These are phyloP conservation scores for Niveomyces coronatus DNA, from an alignment of 2,329 filamentous ascomycete genomes.

Conservation along the genomic window DNA sequence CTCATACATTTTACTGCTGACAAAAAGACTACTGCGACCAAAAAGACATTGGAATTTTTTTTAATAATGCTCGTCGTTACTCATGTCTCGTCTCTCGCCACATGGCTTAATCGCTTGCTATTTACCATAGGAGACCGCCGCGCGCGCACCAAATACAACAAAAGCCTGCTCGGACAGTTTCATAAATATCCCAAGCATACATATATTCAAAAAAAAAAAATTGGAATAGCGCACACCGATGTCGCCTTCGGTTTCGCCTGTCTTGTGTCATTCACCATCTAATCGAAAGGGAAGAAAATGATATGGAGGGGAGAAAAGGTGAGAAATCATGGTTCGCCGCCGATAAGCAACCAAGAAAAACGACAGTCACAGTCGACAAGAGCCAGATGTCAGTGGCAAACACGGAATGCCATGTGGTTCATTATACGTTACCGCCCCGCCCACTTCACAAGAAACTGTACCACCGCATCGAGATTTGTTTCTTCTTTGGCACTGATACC, in stretches of 20 bases:
- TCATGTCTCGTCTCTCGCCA: constrained; percentile 9
- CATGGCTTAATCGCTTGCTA: constrained; percentile 6
- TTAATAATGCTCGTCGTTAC: constrained; percentile 8
- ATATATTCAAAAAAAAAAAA: too few relatives aligned
- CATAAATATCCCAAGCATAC: too few relatives aligned
- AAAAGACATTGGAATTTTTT: not conserved
- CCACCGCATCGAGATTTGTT: constrained; percentile 92
- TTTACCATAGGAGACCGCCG: constrained; percentile 7
- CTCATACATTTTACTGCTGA: not conserved
- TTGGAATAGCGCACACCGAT: constrained; percentile 11
- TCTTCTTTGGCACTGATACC: constrained; percentile 98
- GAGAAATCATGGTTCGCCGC: constrained; percentile 1
- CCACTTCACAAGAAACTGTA: constrained; percentile 92
- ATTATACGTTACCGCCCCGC: constrained; percentile 49
- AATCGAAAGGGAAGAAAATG: constrained; percentile 6
- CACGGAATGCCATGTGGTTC: not conserved
- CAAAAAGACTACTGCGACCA: not conserved
- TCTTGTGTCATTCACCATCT: constrained; percentile 9
- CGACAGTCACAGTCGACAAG: constrained; percentile 3
- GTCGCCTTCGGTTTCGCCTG: constrained; percentile 9
- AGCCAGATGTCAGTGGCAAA: not conserved
- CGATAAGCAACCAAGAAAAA: constrained; percentile 3
- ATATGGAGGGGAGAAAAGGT: not conserved
- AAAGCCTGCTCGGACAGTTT: not conserved
- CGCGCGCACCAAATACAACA: too few relatives aligned